Evolutionary conservation across 306 rosid species (phyloP).

Genomic region (Cucumis melo): DNA sequence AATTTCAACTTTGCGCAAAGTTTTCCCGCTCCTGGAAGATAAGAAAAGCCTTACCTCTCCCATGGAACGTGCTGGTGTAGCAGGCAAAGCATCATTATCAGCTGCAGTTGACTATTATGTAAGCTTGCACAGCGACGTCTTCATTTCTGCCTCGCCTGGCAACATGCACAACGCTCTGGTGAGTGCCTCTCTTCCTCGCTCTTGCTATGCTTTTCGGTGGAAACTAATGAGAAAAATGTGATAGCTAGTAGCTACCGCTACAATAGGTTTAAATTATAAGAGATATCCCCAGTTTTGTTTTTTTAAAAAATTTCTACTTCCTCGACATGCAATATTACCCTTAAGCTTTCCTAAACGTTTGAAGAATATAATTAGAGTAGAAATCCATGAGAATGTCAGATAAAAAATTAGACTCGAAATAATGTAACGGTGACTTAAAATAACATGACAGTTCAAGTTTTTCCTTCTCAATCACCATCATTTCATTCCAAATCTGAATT

Average conservation of each 20-base stretch:
- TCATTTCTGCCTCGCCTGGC: constrained; percentile 97
- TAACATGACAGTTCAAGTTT: neutral
- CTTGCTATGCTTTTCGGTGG: neutral
- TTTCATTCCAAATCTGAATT: too few relatives aligned
- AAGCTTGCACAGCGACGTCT: constrained; percentile 75
- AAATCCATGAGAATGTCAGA: neutral
- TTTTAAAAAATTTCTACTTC: too few relatives aligned
- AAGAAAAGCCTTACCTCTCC: constrained; percentile 70
- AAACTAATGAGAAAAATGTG: neutral
- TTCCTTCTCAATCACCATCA: neutral
- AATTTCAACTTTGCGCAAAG: constrained; percentile 51
- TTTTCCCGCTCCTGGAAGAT: constrained; percentile 81
- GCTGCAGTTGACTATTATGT: constrained; percentile 89
- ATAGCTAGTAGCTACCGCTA: neutral
- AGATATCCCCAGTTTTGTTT: too few relatives aligned
- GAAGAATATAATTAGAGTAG: neutral
- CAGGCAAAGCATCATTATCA: constrained; percentile 76
- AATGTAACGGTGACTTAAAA: too few relatives aligned
- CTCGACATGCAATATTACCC: neutral
- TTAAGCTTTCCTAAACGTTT: too few relatives aligned
- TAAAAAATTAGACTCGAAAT: neutral
- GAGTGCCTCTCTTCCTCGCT: constrained; percentile 13
- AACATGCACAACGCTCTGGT: constrained; percentile 98
- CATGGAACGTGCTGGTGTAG: constrained; percentile 44
- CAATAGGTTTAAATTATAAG: neutral